Evolutionary conservation across 768 basidiomycete genomes (phyloP), one percentile per base, ranked within the genome.

Genomic region (Boletus fagicola): DNA sequence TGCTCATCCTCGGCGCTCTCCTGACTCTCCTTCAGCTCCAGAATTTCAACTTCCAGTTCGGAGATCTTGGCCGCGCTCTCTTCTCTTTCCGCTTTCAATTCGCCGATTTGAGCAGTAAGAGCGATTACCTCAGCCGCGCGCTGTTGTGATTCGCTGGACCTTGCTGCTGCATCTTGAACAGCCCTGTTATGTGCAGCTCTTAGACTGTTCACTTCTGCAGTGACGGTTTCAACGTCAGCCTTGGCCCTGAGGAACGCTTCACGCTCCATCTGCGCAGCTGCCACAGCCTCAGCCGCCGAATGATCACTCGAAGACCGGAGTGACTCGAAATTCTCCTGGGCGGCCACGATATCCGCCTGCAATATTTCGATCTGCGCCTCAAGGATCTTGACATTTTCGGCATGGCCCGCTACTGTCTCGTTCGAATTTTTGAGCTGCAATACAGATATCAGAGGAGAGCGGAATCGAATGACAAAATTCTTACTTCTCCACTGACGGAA

Each of bases 21-120:
- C 59, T 83, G 82, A 42, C 76, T 76, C 67, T 94, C 91, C 69
- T 80, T 89, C 58, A 87, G 65, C 72, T 93, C 91, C 56, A 92
- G 71, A 42, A 92, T 79, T 68, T 93, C 90, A 49, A 94, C 75
- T 74, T 94, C 92, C 26, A 92, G 76, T 64, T 94, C 91, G 0
- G 88, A 90, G 5, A 92, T 75, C 71, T 85, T 90, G 65, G 74
- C 77, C 10, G 85, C 81, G 42, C 75, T 84, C 56, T 91, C 90
- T 64, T 88, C 88, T 65, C 83, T 86, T 71, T 90, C 87, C 13
- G 68, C 68, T 68, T 82, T 84, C 58, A 91, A 75, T 33, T 72
- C 74, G 5, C 68, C 70, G 13, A 90, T 58, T 64, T 87, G 82
- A 3, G 75, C 62, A 51, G 78, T 73, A 22, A 90, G 76, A 8